Percentiles rank a stretch among this genome's conserved stretches.
Conservation (phyloP, 495 filamentous ascomycete species). For the Melanomma pulvis-pyrius region DNA sequence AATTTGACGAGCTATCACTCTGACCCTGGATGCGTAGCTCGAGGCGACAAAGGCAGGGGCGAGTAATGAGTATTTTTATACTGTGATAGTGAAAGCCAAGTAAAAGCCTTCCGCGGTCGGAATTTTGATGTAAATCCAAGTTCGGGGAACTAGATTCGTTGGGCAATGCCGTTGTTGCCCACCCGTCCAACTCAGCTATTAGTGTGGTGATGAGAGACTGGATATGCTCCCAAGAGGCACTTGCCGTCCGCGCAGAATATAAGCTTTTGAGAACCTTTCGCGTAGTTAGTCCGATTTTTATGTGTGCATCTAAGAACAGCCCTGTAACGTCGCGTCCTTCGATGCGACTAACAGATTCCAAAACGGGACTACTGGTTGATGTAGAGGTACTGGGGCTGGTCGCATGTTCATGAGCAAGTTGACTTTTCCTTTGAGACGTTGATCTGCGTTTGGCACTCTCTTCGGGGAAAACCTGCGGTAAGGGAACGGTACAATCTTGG, state of each 20-base stretch:
- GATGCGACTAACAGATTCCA: neutral
- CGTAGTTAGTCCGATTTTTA: constrained; percentile 1
- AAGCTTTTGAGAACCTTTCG: constrained; percentile 11
- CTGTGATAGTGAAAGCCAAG: constrained; percentile 17
- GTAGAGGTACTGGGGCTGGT: neutral
- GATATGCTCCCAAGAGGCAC: constrained; percentile 1
- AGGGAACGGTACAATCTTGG: constrained; percentile 10
- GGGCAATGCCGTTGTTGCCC: neutral
- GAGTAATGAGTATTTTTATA: constrained; percentile 6
- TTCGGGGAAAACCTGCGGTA: neutral
- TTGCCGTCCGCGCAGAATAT: constrained; percentile 9
- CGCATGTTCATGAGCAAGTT: neutral
- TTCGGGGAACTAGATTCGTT: neutral
- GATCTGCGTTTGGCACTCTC: neutral
- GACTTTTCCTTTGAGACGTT: neutral
- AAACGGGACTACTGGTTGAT: neutral
- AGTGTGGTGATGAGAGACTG: neutral
- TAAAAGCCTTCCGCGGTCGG: neutral
- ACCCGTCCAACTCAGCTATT: constrained; percentile 9
- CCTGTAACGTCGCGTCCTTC: neutral
- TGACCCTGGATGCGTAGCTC: constrained; percentile 5
- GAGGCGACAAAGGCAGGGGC: constrained; percentile 16
- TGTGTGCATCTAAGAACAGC: constrained; percentile 1
- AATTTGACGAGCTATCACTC: neutral
- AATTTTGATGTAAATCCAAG: neutral